These are phyloP conservation scores for Blastosporella zonata DNA, from an alignment of 1,284 basidiomycete species.

Conservation along the genomic window DNA sequence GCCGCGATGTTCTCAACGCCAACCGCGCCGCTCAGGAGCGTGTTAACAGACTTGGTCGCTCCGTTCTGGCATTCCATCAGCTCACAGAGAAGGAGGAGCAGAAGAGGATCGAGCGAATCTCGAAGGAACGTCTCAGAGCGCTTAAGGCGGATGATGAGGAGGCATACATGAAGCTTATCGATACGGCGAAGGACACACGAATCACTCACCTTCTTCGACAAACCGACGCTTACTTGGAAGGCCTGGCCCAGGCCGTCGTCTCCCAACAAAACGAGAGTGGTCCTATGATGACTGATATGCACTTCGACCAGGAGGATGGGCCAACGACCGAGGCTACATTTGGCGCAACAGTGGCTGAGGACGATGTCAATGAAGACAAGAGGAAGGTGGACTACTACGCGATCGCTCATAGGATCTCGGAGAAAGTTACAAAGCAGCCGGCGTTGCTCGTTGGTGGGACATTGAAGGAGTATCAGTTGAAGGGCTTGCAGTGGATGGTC, in stretches of 20 bases:
- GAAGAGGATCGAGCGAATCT: constrained; percentile 93
- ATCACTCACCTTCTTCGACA: constrained; percentile 96
- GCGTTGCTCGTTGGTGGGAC: constrained; percentile 79
- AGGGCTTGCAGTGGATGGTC: constrained; percentile 97
- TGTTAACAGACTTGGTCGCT: constrained; percentile 78
- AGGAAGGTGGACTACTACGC: constrained; percentile 95
- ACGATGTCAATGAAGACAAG: constrained; percentile 63
- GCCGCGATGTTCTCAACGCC: constrained; percentile 67
- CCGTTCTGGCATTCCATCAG: constrained; percentile 84
- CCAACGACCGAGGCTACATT: constrained; percentile 88
- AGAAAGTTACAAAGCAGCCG: constrained; percentile 86
- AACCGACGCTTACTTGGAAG: constrained; percentile 95
- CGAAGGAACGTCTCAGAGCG: constrained; percentile 98
- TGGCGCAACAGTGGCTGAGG: constrained; percentile 71
- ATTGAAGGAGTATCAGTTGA: constrained; percentile 91
- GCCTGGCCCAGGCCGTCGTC: constrained; percentile 90
- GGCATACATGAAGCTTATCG: constrained; percentile 98
- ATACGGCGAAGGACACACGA: constrained; percentile 98
- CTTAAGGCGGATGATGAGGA: constrained; percentile 99
- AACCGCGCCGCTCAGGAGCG: constrained; percentile 74
- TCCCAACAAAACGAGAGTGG: constrained; percentile 89
- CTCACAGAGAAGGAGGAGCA: constrained; percentile 98
- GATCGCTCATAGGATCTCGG: constrained; percentile 91
- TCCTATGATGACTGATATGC: constrained; percentile 30
- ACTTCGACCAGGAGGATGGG: constrained; percentile 61